Percentiles rank a stretch among this genome's conserved stretches.
phyloP scores from a whole-genome alignment of 2,329 filamentous ascomycete species.

The Helicocarpus griseus region DNA sequence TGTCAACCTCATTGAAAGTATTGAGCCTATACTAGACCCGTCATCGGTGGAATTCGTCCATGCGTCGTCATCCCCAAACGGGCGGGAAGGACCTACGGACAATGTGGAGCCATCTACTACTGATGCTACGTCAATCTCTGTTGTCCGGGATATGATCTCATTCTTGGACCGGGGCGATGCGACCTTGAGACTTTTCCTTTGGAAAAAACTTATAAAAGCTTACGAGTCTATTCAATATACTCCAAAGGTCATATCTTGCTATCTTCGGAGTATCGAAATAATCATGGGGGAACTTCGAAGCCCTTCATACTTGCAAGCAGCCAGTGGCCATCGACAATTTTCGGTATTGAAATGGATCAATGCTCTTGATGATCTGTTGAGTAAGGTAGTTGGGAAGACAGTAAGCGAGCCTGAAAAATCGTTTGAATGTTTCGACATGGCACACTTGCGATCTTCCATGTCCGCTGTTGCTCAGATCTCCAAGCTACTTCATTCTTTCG shows the following conservation, averaged over 20 bases:
- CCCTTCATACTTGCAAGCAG: conserved; percentile 44
- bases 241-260: conserved; percentile 81
- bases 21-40: conserved; percentile 85
- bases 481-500: conserved; percentile 66
- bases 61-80: background rate
- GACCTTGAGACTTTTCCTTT: conserved; percentile 75
- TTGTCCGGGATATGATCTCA: conserved; percentile 63
- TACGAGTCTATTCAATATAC: conserved; percentile 76
- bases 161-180: conserved; percentile 76
- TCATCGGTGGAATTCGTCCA: conserved; percentile 22
- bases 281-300: conserved; percentile 62
- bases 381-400: conserved; percentile 59
- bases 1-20: conserved; percentile 73
- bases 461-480: conserved; percentile 61
- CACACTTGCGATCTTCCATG: conserved; percentile 65
- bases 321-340: conserved; percentile 56
- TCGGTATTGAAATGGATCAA: conserved; percentile 68
- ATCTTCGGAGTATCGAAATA: conserved; percentile 75
- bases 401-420: conserved; percentile 54
- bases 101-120: background rate
- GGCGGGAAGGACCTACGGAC: background rate
- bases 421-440: conserved; percentile 76
- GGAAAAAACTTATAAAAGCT: conserved; percentile 82
- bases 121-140: background rate
- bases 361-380: conserved; percentile 66